These are phyloP conservation scores for Saraca asoca DNA, from an alignment of 331 rosid genomes.

Conservation along the genomic window DNA sequence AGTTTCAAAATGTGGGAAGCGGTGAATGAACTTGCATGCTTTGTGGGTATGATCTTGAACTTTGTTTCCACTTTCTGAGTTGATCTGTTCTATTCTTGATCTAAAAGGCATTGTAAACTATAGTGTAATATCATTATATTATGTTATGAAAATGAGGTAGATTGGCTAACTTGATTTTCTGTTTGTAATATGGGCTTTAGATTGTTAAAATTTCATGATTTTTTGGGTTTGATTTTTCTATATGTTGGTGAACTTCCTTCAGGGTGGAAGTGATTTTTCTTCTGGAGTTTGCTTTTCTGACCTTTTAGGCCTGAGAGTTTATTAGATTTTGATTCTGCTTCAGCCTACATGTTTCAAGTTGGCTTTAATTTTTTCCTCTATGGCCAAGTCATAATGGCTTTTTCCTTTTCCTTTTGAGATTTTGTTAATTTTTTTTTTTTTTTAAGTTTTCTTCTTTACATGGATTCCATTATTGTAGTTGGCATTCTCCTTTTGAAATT, in stretches of 20 bases:
- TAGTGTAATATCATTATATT: neutral
- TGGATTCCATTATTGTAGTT: neutral
- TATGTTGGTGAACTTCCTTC: neutral
- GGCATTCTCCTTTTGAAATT: slow-evolving; percentile 15
- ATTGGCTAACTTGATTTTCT: slow-evolving; percentile 10
- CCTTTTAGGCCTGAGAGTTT: neutral
- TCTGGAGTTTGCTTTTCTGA: neutral
- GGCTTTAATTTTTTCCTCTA: neutral
- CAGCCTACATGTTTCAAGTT: slow-evolving; percentile 1
- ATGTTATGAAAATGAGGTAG: neutral
- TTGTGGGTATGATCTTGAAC: slow-evolving; percentile 6
- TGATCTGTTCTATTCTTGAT: slow-evolving; percentile 8
- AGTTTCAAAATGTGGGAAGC: slow-evolving; percentile 1
- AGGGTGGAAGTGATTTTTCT: slow-evolving; percentile 1
- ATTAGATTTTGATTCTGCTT: no score
- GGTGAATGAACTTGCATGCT: neutral
- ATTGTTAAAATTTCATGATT: slow-evolving; percentile 18
- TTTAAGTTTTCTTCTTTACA: slow-evolving; percentile 17
- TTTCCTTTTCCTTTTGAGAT: neutral
- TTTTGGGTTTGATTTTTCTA: slow-evolving; percentile 6
- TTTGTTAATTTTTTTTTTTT: no score
- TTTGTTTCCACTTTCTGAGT: neutral
- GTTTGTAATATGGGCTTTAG: neutral
- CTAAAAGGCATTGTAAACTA: neutral
- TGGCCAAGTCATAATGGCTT: neutral